phyloP scores from a whole-genome alignment of 2,329 filamentous ascomycete species.

The Colletotrichum theobromicola region DNA sequence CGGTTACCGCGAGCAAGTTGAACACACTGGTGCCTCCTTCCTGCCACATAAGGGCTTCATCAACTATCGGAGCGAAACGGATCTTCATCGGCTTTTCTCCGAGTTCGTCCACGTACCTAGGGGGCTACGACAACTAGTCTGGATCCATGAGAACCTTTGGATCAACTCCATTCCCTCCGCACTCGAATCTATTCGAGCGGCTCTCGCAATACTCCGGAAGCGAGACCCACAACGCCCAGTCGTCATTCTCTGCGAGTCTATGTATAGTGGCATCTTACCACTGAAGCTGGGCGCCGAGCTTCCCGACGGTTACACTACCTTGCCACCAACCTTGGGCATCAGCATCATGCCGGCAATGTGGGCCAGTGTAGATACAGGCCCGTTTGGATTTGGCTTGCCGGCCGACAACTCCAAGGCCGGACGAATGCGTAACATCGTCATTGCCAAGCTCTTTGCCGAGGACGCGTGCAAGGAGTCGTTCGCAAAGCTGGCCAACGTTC shows the following conservation, averaged over 20 bases:
- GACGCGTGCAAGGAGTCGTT: background rate
- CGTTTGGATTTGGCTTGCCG: slow-evolving; percentile 39
- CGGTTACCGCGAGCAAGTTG: slow-evolving; percentile 32
- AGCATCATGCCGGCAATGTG: slow-evolving; percentile 40
- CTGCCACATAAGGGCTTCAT: slow-evolving; percentile 16
- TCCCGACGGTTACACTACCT: slow-evolving; percentile 38
- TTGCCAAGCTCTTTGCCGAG: background rate
- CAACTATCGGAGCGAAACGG: background rate
- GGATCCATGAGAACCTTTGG: background rate
- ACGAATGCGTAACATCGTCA: background rate
- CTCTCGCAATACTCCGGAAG: slow-evolving; percentile 37
- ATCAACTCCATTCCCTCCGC: background rate
- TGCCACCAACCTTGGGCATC: slow-evolving; percentile 41
- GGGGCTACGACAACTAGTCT: slow-evolving; percentile 13
- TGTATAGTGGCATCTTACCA: slow-evolving; percentile 41
- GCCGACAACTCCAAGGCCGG: background rate
- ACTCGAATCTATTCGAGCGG: background rate
- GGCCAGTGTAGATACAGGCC: slow-evolving; percentile 40
- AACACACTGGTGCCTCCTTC: slow-evolving; percentile 38
- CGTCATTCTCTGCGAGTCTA: slow-evolving; percentile 45
- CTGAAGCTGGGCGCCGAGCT: slow-evolving; percentile 40
- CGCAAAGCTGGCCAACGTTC: background rate
- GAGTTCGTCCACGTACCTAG: slow-evolving; percentile 8
- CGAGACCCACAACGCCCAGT: slow-evolving; percentile 39
- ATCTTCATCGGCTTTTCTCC: background rate